Base-by-base conservation (phyloP, 2,329 filamentous ascomycete species). In the Triangularia verruculosa region DNA sequence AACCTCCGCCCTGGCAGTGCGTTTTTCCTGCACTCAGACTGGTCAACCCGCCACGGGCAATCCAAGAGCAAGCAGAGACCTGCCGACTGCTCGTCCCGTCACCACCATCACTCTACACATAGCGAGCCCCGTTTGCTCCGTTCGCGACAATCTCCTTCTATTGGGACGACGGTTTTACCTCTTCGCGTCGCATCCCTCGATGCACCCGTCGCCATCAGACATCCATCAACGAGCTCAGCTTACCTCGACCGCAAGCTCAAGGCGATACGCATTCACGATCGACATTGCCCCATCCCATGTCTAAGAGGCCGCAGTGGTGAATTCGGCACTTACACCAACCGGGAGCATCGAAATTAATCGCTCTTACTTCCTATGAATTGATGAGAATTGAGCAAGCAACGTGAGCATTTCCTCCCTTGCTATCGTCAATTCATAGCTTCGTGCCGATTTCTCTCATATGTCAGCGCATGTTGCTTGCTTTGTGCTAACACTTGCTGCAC, bases 1-100 rank as follows among this genome's bases (percentile, higher is more conserved):
- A 64, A 43, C 53, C 58, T 64, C 61, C 22, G 20, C 56, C 30
- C 39, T 32, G 56, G 22, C 56, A 58, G 56, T 43, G 28, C 39
- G 32, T 34, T 58, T 58, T 58, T 25, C 30, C 56, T 39, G 22
- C 15, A 58, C 56, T 58, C 56, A 43, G 24, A 39, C 30, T 39
- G 30, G 56, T 43, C 32, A 43, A 58, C 30, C 39, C 22, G 56
- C 34, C 56, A 47, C 39, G 39, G 39, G 39, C 39, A 57, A 34
- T 34, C 28, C 54, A 57, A 57, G 54, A 57, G 27, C 39, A 57
- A 57, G 54, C 27, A 30, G 32, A 30, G 32, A 34, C 24, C 28
- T 57, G 54, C 32, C 54, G 24, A 5, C 30, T 58, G 56, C 56
- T 58, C 32, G 32, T 34, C 56, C 39, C 15, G 27, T 58, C 56